Evolutionary conservation across 352 stramenopile species (phyloP).

Genomic region (Pythium insidiosum): DNA sequence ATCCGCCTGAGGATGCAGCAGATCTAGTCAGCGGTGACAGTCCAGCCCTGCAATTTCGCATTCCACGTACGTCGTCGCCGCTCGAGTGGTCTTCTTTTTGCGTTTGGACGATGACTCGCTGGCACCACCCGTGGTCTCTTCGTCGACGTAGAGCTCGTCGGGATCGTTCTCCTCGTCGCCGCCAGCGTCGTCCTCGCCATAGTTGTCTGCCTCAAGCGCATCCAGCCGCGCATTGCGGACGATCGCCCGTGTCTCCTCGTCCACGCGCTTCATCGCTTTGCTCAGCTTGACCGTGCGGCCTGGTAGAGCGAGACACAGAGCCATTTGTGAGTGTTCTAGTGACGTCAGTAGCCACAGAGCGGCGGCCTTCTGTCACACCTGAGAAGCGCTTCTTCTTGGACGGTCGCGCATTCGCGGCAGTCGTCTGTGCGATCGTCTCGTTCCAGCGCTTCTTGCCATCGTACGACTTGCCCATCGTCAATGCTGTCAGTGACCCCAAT

Average conservation of each 20-base stretch:
- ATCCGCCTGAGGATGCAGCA: no score
- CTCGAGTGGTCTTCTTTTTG: constrained; percentile 15
- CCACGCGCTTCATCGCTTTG: constrained; percentile 74
- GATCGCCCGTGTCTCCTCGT: constrained; percentile 73
- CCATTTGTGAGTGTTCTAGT: no score
- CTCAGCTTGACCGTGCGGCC: constrained; percentile 70
- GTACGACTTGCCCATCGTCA: constrained; percentile 63
- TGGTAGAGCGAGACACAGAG: no score
- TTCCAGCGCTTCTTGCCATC: constrained; percentile 83
- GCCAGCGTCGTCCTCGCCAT: constrained; percentile 45
- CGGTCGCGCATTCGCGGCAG: constrained; percentile 3
- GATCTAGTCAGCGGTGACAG: not conserved
- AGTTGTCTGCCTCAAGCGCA: constrained; percentile 86
- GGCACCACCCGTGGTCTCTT: constrained; percentile 18
- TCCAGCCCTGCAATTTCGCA: no score
- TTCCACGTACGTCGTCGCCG: no score
- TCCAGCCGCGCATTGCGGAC: constrained; percentile 84
- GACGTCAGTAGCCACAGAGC: no score
- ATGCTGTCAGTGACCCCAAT: no score
- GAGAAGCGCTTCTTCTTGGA: constrained; percentile 48
- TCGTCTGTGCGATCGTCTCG: constrained; percentile 65
- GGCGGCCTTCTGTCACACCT: no score
- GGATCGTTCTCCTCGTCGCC: constrained; percentile 29
- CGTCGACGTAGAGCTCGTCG: constrained; percentile 71
- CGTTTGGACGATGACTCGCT: no score